phyloP scores from a whole-genome alignment of 2,329 filamentous ascomycete genomes.

The Trichoderma pleuroti region DNA sequence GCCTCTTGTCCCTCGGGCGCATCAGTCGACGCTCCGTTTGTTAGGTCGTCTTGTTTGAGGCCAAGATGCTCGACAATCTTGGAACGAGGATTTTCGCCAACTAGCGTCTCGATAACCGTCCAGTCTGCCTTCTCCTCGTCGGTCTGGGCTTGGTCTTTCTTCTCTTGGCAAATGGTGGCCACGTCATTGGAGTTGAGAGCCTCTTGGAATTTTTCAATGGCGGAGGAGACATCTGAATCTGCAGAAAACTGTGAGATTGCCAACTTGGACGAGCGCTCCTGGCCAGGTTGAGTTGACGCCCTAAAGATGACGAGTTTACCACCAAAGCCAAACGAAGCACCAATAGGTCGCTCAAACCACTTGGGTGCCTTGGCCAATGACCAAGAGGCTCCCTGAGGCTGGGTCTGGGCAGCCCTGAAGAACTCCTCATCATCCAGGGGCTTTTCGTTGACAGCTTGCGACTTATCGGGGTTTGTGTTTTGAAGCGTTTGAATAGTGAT shows the following conservation, averaged over 20 bases:
- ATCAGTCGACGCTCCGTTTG: slow-evolving; percentile 46
- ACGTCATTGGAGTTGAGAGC: slow-evolving; percentile 76
- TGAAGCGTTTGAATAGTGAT: slow-evolving; percentile 92
- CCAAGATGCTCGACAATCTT: slow-evolving; percentile 86
- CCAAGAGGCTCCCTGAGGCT: slow-evolving; percentile 87
- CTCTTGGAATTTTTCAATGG: slow-evolving; percentile 83
- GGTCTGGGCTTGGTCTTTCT: slow-evolving; percentile 69
- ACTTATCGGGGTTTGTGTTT: slow-evolving; percentile 78
- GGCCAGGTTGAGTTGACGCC: slow-evolving; percentile 55
- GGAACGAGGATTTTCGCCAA: slow-evolving; percentile 79
- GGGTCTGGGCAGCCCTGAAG: slow-evolving; percentile 87
- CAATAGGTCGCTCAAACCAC: slow-evolving; percentile 82
- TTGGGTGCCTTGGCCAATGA: slow-evolving; percentile 80
- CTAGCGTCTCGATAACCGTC: slow-evolving; percentile 87
- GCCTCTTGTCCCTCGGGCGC: slow-evolving; percentile 26
- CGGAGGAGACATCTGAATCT: slow-evolving; percentile 77
- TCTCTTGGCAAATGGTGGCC: slow-evolving; percentile 71
- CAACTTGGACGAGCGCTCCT: slow-evolving; percentile 69
- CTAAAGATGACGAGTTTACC: slow-evolving; percentile 82
- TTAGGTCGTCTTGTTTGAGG: slow-evolving; percentile 62
- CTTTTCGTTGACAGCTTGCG: slow-evolving; percentile 62
- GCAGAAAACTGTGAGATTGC: slow-evolving; percentile 84
- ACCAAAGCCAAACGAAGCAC: slow-evolving; percentile 91
- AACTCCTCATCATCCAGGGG: slow-evolving; percentile 90
- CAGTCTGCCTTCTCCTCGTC: slow-evolving; percentile 96